Conservation (phyloP, 441 rosid genomes). For the Raphanus hybrid region DNA sequence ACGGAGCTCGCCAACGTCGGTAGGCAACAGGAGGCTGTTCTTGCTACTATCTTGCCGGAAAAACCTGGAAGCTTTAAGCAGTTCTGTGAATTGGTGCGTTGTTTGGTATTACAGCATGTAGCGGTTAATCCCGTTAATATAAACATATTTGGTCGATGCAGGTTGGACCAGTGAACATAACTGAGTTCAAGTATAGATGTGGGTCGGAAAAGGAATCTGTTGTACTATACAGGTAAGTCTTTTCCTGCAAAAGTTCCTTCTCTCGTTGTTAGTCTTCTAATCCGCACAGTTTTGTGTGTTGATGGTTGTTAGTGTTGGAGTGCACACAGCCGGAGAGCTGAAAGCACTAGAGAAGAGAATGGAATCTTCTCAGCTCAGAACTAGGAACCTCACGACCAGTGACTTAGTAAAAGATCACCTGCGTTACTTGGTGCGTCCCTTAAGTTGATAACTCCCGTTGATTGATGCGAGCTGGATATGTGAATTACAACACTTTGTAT, state of each 20-base stretch:
- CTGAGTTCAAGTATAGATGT: slow-evolving; percentile 86
- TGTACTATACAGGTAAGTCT: slow-evolving; percentile 75
- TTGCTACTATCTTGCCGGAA: slow-evolving; percentile 85
- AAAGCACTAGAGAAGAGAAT: slow-evolving; percentile 69
- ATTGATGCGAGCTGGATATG: not conserved
- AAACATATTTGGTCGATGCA: slow-evolving; percentile 44
- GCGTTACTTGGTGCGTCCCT: slow-evolving; percentile 75
- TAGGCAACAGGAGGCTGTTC: slow-evolving; percentile 93
- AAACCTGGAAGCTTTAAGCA: slow-evolving; percentile 82
- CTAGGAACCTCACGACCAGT: slow-evolving; percentile 80
- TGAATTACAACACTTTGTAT: not conserved
- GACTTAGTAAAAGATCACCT: slow-evolving; percentile 97
- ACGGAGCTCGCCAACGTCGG: slow-evolving; percentile 98
- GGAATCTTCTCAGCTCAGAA: slow-evolving; percentile 74
- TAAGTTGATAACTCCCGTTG: not conserved
- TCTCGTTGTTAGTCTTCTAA: slow-evolving; percentile 12
- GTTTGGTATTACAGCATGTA: slow-evolving; percentile 14
- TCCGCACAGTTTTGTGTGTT: slow-evolving; percentile 8
- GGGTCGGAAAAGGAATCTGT: slow-evolving; percentile 75
- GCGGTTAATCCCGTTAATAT: slow-evolving; percentile 7
- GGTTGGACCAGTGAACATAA: slow-evolving; percentile 85
- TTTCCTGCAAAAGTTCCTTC: not conserved
- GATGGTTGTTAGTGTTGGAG: slow-evolving; percentile 77
- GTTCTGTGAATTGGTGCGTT: slow-evolving; percentile 75
- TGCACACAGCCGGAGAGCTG: slow-evolving; percentile 78